Base-by-base conservation (phyloP, 2,329 filamentous ascomycete genomes). In the Blastomyces parvus region DNA sequence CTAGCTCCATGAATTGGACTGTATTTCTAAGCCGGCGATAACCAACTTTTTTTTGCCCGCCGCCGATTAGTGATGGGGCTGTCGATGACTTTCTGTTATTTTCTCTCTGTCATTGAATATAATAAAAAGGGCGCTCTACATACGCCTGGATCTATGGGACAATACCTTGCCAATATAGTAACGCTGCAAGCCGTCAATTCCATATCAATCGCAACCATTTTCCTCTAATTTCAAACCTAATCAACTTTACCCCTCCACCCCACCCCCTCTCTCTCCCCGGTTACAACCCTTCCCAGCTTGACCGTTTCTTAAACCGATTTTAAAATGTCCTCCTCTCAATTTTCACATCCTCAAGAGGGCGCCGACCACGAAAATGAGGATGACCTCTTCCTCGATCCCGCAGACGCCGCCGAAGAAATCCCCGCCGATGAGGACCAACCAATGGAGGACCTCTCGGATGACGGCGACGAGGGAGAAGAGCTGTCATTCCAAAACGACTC, bases 401-500 rank as follows among this genome's bases (percentile, higher is more conserved):
- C 89, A 46, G 92, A 96, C 68, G 88, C 86, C 2, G 88, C 85
- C 36, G 91, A 96, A 77, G 87, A 94, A 74, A 83, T 91, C 62
- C 79, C 84, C 42, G 87, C 86, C 65, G 86, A 84, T 60, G 89
- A 82, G 65, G 83, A 96, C 73, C 82, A 90, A 62, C 84, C 84
- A 53, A 96, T 96, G 90, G 90, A 93, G 71, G 89, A 86, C 3
- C 84, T 84, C 64, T 85, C 86, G 62, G 88, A 89, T 38, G 82
- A 82, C 55, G 84, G 83, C 56, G 81, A 81, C 55, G 82, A 77
- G 36, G 82, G 55, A 40, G 83, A 61, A 78, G 90, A 94, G 74
- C 86, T 97, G 52, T 79, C 85, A 52, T 82, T 97, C 7, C 86
- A 94, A 66, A 99, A 97, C 81, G 93, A 99, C 81, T 95, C 91